phyloP scores from a whole-genome alignment of 2,329 filamentous ascomycete species.

The Bipolaris cookei region DNA sequence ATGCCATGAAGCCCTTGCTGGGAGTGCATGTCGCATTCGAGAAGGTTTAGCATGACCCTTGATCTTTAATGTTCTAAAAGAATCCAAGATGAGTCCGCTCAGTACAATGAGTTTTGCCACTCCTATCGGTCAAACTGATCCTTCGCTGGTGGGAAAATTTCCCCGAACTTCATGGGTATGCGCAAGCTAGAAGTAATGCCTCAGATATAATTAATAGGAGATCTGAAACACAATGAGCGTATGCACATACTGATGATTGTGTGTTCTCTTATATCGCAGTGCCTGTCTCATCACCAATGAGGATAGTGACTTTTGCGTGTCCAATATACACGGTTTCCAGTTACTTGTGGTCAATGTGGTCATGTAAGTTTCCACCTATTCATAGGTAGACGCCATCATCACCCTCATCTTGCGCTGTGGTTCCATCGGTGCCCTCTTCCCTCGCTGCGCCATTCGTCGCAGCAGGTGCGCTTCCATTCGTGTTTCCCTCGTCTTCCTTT shows the following conservation, averaged over 20 bases:
- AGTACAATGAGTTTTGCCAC: no score
- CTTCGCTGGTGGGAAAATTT: no score
- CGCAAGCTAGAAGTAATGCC: neutral
- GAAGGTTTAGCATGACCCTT: no score
- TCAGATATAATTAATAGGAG: neutral
- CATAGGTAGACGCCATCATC: constrained; percentile 12
- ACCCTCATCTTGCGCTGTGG: neutral
- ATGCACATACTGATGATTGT: neutral
- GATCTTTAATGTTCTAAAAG: no score
- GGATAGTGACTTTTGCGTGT: neutral
- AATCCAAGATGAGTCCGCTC: no score
- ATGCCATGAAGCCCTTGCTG: no score
- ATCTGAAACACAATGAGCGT: no score
- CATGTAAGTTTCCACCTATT: neutral
- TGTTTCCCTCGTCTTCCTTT: constrained; percentile 22
- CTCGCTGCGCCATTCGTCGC: neutral
- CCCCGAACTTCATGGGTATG: no score
- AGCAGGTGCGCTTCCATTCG: neutral
- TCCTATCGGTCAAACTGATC: no score
- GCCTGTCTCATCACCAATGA: neutral
- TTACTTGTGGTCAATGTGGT: neutral
- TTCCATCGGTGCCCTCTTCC: neutral
- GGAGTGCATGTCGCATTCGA: no score
- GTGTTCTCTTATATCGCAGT: neutral
- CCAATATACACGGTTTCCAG: neutral